Conservation (phyloP, 495 filamentous ascomycete species). For the Ascobolus immersus region DNA sequence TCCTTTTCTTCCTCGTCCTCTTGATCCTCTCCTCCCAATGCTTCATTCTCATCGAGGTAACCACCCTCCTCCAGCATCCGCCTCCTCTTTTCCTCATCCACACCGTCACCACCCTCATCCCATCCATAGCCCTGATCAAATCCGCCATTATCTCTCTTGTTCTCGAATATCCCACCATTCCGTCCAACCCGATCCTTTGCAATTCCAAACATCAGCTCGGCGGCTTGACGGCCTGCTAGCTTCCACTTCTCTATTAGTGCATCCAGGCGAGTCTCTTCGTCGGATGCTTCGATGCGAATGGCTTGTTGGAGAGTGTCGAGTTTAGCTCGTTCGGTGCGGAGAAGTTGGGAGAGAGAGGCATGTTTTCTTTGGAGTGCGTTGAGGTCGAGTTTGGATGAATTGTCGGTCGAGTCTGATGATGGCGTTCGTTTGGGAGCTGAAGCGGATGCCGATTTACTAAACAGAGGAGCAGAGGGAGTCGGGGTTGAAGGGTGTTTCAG, state of each 20-base stretch:
- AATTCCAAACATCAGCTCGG: conserved; percentile 13
- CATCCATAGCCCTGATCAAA: conserved; percentile 8
- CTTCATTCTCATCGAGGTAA: conserved; percentile 2
- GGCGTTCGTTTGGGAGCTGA: too few relatives aligned
- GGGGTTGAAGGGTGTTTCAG: too few relatives aligned
- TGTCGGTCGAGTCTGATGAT: too few relatives aligned
- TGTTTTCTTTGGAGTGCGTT: conserved; percentile 10
- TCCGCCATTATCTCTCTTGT: conserved; percentile 10
- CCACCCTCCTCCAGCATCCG: background rate
- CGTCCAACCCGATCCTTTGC: conserved; percentile 13
- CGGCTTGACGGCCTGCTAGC: conserved; percentile 12
- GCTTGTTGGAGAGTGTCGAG: conserved; percentile 12
- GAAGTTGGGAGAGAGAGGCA: conserved; percentile 5
- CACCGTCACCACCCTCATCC: too few relatives aligned
- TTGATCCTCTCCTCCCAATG: conserved; percentile 5
- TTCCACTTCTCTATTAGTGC: conserved; percentile 19
- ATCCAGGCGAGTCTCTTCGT: conserved; percentile 15
- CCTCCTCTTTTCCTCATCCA: conserved; percentile 12
- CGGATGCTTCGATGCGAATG: conserved; percentile 10
- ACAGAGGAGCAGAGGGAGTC: too few relatives aligned
- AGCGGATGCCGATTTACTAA: too few relatives aligned
- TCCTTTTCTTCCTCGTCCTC: conserved; percentile 9
- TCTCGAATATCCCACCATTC: conserved; percentile 10
- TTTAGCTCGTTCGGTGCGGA: conserved; percentile 7
- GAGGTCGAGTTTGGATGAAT: conserved; percentile 10